Evolutionary conservation across 140 eudicot genomes (phyloP), one percentile per base, ranked within the genome.

Genomic region (Stevia rebaudiana): DNA sequence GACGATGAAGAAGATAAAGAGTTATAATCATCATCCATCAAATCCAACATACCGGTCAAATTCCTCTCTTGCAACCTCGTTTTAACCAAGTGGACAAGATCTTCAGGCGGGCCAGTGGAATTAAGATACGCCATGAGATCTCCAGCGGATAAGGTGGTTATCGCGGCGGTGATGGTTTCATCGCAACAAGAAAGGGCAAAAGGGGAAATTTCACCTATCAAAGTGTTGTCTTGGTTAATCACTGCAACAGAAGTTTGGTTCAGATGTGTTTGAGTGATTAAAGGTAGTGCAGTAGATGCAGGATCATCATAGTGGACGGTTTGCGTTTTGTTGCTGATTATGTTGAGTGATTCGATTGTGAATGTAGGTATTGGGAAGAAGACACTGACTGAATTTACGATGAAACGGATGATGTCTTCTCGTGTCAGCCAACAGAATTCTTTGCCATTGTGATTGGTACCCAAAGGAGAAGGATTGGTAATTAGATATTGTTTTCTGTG

Each of bases 121-220:
- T 90, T 94, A 3, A 86, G 68, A 56, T 91, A 91, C 1, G 92
- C 80, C 92, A 91, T 72, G 47, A 91, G 83, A 63, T 91, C 98
- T 16, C 94, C 87, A 0, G 96, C 89, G 0, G 96, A 87, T 40
- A 91, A 84, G 13, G 95, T 82, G 11, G 75, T 16, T n/a, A 91
- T 74, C 0, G 96, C 96, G 0, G 89, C 89, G 8, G 98, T 89
- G 8, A 62, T 79, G 8, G 95, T 76, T 41, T 91, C 95, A 51
- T 91, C 94, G 33, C 83, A 82, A 41, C 72, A 74, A 21, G 95
- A 83, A 15, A 91, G 89, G 23, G 92, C 74, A 65, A 35, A 74
- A 21, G 95, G 88, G 24, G 98, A 91, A 48, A 91, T 87, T 63
- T 91, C 96, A 0, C 98, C 98, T 8, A 87, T 74, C 42, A 87